Evolutionary conservation across 108 stramenopile species (phyloP).

Genomic region (Epithemia pelagica): DNA sequence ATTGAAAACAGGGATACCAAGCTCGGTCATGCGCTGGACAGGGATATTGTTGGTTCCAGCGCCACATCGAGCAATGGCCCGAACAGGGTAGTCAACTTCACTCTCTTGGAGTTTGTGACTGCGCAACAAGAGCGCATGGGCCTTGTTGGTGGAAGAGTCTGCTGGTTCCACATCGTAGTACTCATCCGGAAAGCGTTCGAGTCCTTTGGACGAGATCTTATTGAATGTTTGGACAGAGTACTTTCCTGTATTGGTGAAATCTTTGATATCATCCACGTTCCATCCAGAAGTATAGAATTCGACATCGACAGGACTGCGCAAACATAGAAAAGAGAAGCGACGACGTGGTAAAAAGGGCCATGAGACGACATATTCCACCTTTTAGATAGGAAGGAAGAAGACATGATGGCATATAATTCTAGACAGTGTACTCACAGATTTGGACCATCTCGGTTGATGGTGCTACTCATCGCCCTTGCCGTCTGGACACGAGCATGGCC

Average conservation of each 20-base stretch:
- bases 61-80: constrained; percentile 73
- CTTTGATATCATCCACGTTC: constrained; percentile 4
- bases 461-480: too few relatives aligned
- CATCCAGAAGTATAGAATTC: constrained; percentile 9
- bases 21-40: constrained; percentile 65
- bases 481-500: too few relatives aligned
- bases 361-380: too few relatives aligned
- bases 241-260: constrained; percentile 22
- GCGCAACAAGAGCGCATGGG: constrained; percentile 60
- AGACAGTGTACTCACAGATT: neutral
- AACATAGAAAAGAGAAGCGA: neutral
- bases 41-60: constrained; percentile 76
- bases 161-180: constrained; percentile 29
- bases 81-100: constrained; percentile 38
- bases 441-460: neutral
- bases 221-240: constrained; percentile 61
- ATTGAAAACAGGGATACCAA: constrained; percentile 84
- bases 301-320: neutral
- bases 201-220: constrained; percentile 44
- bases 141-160: constrained; percentile 33
- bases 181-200: constrained; percentile 29
- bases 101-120: constrained; percentile 61
- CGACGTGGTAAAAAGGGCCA: too few relatives aligned
- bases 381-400: neutral
- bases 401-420: neutral